Conservation (phyloP, 1,139 yeast genomes). For the Debaryomyces coudertii region DNA sequence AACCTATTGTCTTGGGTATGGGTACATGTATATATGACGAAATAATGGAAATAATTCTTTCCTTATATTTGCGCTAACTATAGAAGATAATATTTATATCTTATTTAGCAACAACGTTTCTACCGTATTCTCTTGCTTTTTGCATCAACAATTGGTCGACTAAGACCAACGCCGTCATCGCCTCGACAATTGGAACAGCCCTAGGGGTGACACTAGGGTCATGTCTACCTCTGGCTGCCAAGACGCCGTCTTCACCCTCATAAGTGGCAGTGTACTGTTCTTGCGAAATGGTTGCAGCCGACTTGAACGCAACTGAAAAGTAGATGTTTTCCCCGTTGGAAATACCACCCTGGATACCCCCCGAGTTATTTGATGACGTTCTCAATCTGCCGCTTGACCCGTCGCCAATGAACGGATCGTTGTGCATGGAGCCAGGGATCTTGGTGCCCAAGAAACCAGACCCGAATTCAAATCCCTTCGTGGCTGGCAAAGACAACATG, state of each 20-base stretch:
- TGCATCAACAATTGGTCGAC: constrained; percentile 87
- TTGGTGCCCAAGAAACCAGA: constrained; percentile 91
- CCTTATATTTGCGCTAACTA: background rate
- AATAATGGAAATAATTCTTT: background rate
- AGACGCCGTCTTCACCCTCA: constrained; percentile 81
- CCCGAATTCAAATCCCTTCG: constrained; percentile 97
- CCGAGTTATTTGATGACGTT: constrained; percentile 89
- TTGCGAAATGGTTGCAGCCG: constrained; percentile 96
- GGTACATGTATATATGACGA: background rate
- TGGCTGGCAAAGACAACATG: constrained; percentile 95
- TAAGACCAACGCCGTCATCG: constrained; percentile 93
- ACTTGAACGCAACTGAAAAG: constrained; percentile 94
- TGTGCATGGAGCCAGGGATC: constrained; percentile 92
- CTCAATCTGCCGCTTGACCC: constrained; percentile 61
- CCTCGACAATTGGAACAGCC: constrained; percentile 97
- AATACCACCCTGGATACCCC: constrained; percentile 98
- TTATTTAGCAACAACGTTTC: constrained; percentile 20
- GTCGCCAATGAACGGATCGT: constrained; percentile 77
- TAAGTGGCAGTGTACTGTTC: constrained; percentile 87
- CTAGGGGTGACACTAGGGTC: constrained; percentile 98
- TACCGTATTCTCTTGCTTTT: constrained; percentile 69
- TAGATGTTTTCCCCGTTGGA: constrained; percentile 93
- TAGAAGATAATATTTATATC: background rate
- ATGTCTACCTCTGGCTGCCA: constrained; percentile 97
- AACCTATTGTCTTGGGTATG: background rate